Conservation (phyloP, 73 alveolate species). For the Tetrahymena elliotti region DNA sequence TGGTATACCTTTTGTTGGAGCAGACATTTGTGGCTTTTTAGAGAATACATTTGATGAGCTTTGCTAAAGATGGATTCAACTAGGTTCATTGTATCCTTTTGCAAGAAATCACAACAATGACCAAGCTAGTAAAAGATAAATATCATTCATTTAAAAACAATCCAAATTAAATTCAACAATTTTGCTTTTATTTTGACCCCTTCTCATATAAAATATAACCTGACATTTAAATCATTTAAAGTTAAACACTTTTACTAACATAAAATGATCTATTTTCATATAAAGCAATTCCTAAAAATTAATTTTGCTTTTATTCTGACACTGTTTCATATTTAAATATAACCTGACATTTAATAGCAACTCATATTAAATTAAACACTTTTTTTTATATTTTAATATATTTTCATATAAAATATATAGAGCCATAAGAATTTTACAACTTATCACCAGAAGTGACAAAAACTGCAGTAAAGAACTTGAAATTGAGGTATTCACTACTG, state of each 20-base stretch:
- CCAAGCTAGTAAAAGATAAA: not conserved
- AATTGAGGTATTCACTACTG: conserved; percentile 73
- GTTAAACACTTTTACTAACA: no score
- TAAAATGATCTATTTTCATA: no score
- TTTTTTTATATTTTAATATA: not conserved
- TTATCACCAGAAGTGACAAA: conserved; percentile 34
- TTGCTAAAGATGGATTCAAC: conserved; percentile 77
- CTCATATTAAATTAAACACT: conserved; percentile 33
- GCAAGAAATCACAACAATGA: conserved; percentile 76
- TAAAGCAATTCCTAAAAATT: no score
- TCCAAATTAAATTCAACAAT: no score
- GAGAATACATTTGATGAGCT: conserved; percentile 52
- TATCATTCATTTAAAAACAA: no score
- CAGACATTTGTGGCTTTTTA: conserved; percentile 94
- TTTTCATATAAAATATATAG: not conserved
- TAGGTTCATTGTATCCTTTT: conserved; percentile 83
- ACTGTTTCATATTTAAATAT: no score
- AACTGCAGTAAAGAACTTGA: conserved; percentile 59
- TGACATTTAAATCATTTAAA: no score
- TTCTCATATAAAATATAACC: no score
- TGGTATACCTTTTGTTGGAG: conserved; percentile 94
- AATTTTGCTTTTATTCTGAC: no score
- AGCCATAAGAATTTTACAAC: conserved; percentile 33
- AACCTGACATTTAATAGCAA: no score
- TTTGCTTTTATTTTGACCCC: no score